Evolutionary conservation across 768 basidiomycete species (phyloP).

Genomic region (Lactarius trivialis): DNA sequence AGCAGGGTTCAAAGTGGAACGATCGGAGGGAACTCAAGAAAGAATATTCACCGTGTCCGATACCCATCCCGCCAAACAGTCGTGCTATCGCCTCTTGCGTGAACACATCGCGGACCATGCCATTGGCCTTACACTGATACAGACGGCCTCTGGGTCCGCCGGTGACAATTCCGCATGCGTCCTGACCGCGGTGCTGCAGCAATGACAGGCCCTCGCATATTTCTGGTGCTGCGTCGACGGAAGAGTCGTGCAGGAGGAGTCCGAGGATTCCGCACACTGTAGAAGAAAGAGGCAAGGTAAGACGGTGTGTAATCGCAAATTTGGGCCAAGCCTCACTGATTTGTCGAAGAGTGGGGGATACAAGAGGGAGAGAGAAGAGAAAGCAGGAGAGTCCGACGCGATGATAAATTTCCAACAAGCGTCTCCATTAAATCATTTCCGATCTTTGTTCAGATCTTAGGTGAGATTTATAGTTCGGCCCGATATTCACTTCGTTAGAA

Average conservation of each 20-base stretch:
- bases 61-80: slow-evolving; percentile 90
- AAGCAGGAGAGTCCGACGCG: background rate
- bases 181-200: slow-evolving; percentile 94
- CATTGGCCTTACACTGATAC: slow-evolving; percentile 98
- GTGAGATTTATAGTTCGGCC: background rate
- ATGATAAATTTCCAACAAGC: background rate
- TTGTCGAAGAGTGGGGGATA: background rate
- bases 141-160: slow-evolving; percentile 93
- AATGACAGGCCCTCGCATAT: slow-evolving; percentile 94
- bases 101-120: slow-evolving; percentile 98
- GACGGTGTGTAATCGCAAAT: background rate
- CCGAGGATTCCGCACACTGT: slow-evolving; percentile 92
- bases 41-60: slow-evolving; percentile 79
- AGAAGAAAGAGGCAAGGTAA: slow-evolving; percentile 14
- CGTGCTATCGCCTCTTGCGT: slow-evolving; percentile 70
- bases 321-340: slow-evolving; percentile 1
- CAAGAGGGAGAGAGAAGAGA: background rate
- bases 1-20: background rate
- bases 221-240: slow-evolving; percentile 71
- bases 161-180: slow-evolving; percentile 96
- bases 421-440: background rate
- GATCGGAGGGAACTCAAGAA: background rate
- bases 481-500: background rate
- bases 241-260: slow-evolving; percentile 73
- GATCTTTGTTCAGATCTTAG: background rate